Evolutionary conservation across 2,329 filamentous ascomycete species (phyloP).

Genomic region (Xenoacremonium recifei): DNA sequence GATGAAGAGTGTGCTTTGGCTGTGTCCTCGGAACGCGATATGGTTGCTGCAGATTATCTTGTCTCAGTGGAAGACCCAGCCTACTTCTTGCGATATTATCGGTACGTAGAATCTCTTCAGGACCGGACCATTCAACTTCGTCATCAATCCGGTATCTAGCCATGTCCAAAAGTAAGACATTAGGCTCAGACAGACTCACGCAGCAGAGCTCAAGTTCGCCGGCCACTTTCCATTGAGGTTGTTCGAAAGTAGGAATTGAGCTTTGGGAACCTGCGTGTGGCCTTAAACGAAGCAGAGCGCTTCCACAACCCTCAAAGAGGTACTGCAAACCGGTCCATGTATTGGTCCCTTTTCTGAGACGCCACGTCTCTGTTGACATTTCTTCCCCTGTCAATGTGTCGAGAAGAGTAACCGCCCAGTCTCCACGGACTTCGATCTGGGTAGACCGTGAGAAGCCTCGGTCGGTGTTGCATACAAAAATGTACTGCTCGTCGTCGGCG

Average conservation of each 20-base stretch:
- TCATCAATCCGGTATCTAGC: background rate
- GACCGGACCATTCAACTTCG: background rate
- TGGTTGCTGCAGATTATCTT: background rate
- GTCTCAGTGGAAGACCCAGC: background rate
- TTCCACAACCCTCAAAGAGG: background rate
- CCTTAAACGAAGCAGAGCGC: background rate
- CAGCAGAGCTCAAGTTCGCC: background rate
- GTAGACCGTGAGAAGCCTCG: background rate
- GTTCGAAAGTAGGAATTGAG: background rate
- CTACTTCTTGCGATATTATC: background rate
- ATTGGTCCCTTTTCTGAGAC: background rate
- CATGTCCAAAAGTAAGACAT: background rate
- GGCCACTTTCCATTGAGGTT: background rate
- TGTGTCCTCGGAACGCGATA: background rate
- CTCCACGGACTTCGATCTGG: background rate
- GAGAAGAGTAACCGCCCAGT: background rate
- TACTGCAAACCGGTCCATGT: background rate
- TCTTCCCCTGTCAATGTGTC: background rate
- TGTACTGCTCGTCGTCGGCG: background rate
- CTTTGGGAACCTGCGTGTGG: background rate
- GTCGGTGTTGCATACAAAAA: background rate
- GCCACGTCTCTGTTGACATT: background rate
- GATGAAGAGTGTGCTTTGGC: background rate
- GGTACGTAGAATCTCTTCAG: background rate
- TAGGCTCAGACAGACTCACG: background rate